These are phyloP conservation scores for Lagenidium sp. DNA, from an alignment of 352 stramenopile genomes.

Conservation along the genomic window DNA sequence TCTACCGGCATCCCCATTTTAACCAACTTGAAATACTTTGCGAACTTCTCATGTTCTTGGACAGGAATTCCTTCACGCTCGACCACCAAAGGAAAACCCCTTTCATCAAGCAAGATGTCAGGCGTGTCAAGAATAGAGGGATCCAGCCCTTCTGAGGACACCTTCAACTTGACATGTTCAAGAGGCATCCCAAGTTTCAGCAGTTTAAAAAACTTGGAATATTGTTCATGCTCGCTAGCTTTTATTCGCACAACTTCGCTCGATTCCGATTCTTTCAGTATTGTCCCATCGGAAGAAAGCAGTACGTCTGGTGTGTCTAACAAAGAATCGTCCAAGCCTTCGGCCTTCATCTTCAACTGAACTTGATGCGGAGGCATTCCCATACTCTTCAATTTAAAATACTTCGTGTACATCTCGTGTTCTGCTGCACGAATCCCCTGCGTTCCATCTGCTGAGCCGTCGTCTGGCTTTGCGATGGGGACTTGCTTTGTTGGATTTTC, in stretches of 20 bases:
- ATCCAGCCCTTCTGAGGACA: slow-evolving; percentile 48
- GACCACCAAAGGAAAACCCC: slow-evolving; percentile 9
- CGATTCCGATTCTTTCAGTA: slow-evolving; percentile 19
- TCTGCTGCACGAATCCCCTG: slow-evolving; percentile 44
- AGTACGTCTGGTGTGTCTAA: slow-evolving; percentile 69
- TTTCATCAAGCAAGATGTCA: slow-evolving; percentile 39
- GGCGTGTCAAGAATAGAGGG: slow-evolving; percentile 37
- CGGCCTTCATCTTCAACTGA: slow-evolving; percentile 90
- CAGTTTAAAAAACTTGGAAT: slow-evolving; percentile 94
- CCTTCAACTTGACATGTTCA: slow-evolving; percentile 88
- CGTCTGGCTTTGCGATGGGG: slow-evolving; percentile 71
- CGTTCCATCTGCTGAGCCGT: slow-evolving; percentile 16
- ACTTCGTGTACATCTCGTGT: slow-evolving; percentile 78
- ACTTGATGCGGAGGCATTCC: slow-evolving; percentile 90
- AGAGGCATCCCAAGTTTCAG: slow-evolving; percentile 82
- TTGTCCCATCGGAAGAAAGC: slow-evolving; percentile 47
- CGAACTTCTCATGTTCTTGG: slow-evolving; percentile 56
- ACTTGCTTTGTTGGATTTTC: slow-evolving; percentile 79
- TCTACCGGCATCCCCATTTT: slow-evolving; percentile 80
- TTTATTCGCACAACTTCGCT: slow-evolving; percentile 55
- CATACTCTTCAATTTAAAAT: slow-evolving; percentile 95
- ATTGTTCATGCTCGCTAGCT: slow-evolving; percentile 91
- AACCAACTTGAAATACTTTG: slow-evolving; percentile 74
- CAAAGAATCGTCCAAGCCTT: slow-evolving; percentile 85
- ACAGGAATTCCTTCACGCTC: slow-evolving; percentile 29